These are phyloP conservation scores for Geotrichum aggregatum DNA, from an alignment of 1,139 yeast species.

Conservation along the genomic window DNA sequence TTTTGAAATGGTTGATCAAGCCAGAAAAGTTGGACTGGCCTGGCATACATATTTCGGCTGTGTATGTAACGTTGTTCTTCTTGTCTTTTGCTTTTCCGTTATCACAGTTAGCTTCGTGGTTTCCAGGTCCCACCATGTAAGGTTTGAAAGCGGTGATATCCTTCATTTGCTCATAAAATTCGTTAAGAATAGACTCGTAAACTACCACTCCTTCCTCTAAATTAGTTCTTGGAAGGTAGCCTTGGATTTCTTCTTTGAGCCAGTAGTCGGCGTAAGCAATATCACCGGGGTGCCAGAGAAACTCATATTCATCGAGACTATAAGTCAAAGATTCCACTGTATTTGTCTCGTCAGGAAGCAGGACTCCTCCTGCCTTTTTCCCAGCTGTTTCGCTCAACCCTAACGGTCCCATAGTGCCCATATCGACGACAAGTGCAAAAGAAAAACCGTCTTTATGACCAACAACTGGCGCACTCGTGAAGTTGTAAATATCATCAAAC, in stretches of 20 bases:
- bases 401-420: conserved; percentile 32
- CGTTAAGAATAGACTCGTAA: conserved; percentile 29
- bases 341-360: conserved; percentile 25
- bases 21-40: conserved; percentile 32
- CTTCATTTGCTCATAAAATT: conserved; percentile 30
- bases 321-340: conserved; percentile 31
- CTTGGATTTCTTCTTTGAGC: conserved; percentile 29
- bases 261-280: conserved; percentile 35
- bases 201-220: conserved; percentile 23
- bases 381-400: conserved; percentile 28
- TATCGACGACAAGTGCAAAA: conserved; percentile 31
- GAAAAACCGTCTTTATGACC: conserved; percentile 26
- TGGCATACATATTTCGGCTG: conserved; percentile 25
- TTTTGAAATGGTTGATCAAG: conserved; percentile 29
- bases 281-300: conserved; percentile 35
- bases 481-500: conserved; percentile 21
- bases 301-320: conserved; percentile 27
- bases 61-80: conserved; percentile 21
- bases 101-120: conserved; percentile 34
- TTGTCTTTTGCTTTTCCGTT: conserved; percentile 29
- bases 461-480: conserved; percentile 28
- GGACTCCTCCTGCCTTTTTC: conserved; percentile 22
- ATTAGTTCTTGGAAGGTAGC: conserved; percentile 24
- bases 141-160: conserved; percentile 28
- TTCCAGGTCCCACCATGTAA: conserved; percentile 36